Percentiles rank a stretch among this genome's conserved stretches.
Evolutionary conservation across 169 alveolate genomes (phyloP).

Genomic region (Plasmodium falciparum): DNA sequence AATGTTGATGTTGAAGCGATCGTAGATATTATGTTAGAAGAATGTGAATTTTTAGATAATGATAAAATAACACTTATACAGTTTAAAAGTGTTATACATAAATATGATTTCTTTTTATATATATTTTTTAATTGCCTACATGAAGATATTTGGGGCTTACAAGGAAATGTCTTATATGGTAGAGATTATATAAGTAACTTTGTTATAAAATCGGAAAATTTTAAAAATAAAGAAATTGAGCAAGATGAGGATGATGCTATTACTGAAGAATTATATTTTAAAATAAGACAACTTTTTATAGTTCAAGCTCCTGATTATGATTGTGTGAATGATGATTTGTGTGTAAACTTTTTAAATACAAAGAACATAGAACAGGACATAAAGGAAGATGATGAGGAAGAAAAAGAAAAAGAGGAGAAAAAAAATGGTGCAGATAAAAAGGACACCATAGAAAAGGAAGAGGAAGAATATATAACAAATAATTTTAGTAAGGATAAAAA

Average conservation of each 20-base stretch:
- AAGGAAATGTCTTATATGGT: conserved; percentile 88
- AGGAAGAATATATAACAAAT: neutral
- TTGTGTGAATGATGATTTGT: conserved; percentile 63
- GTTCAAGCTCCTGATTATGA: conserved; percentile 74
- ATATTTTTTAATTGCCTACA: conserved; percentile 89
- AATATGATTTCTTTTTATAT: conserved; percentile 83
- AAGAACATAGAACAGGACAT: conserved; percentile 1
- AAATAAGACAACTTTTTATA: conserved; percentile 68
- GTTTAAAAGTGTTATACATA: conserved; percentile 88
- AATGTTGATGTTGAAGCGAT: conserved; percentile 80
- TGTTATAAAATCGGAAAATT: conserved; percentile 56
- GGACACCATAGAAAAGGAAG: neutral
- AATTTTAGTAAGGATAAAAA: neutral
- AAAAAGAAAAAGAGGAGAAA: neutral
- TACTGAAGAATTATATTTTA: conserved; percentile 72
- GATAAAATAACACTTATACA: conserved; percentile 82
- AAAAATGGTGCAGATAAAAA: neutral
- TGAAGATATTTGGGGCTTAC: conserved; percentile 91
- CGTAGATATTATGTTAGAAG: conserved; percentile 84
- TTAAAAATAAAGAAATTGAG: conserved; percentile 43
- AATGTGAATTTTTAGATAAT: conserved; percentile 84
- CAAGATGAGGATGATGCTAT: conserved; percentile 43
- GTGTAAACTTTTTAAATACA: conserved; percentile 41
- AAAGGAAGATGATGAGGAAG: neutral
- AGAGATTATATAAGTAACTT: conserved; percentile 68